These are phyloP conservation scores for Suillus spraguei DNA, from an alignment of 768 basidiomycete species.

Conservation along the genomic window DNA sequence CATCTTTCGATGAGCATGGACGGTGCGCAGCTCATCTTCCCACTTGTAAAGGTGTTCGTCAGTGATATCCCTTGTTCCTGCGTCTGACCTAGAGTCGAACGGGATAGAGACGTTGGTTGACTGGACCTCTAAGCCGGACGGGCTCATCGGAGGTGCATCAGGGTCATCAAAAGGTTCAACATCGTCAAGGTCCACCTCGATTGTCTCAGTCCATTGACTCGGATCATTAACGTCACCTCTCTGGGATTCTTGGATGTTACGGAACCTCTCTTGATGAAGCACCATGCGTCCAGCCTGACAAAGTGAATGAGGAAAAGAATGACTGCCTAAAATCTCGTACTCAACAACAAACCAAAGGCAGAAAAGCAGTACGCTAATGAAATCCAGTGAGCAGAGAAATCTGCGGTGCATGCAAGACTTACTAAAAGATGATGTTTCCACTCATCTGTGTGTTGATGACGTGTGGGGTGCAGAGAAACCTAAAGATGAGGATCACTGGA, in stretches of 20 bases:
- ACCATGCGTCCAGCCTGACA: slow-evolving; percentile 1
- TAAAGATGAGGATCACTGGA: slow-evolving; percentile 21
- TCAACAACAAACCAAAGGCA: slow-evolving; percentile 8
- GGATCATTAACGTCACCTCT: neutral
- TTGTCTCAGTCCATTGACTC: neutral
- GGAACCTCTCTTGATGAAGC: neutral
- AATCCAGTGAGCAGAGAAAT: neutral
- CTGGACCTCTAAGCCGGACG: neutral
- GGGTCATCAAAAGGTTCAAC: neutral
- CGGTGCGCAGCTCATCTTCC: neutral
- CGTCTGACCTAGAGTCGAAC: too few species aligned
- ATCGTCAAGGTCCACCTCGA: neutral
- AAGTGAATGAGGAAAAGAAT: neutral
- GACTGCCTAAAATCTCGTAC: neutral
- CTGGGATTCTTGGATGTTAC: neutral
- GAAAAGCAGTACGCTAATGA: neutral
- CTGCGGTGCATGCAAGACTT: slow-evolving; percentile 8
- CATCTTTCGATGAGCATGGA: neutral
- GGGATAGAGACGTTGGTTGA: neutral
- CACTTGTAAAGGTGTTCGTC: neutral
- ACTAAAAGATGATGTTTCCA: slow-evolving; percentile 27
- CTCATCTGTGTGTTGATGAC: slow-evolving; percentile 18
- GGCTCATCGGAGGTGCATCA: neutral
- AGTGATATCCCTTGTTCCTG: neutral
- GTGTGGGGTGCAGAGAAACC: slow-evolving; percentile 18